A percentile compares a stretch with the other conserved stretches of the same genome.
These are phyloP conservation scores for Thielaviopsis musarum DNA, from an alignment of 2,329 filamentous ascomycete genomes.

Conservation along the genomic window DNA sequence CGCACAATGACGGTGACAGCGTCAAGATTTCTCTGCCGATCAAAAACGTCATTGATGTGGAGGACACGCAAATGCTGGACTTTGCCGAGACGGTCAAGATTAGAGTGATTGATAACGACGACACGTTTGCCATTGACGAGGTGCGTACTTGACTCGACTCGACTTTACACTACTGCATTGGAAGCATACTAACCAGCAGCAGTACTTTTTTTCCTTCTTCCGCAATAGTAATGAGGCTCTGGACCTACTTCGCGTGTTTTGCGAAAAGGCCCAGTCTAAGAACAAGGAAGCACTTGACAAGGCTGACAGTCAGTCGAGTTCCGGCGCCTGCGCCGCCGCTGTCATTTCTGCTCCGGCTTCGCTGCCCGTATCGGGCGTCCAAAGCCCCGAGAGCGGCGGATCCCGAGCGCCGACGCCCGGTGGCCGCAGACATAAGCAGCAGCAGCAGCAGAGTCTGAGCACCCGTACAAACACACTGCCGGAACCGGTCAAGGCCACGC, in stretches of 20 bases:
- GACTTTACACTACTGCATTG: too few species aligned
- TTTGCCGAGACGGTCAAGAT: conserved; percentile 91
- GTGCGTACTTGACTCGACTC: too few species aligned
- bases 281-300: conserved; percentile 9
- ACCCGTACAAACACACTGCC: conserved; percentile 27
- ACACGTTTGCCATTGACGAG: conserved; percentile 91
- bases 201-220: conserved; percentile 97
- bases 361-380: background rate
- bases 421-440: conserved; percentile 11
- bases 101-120: conserved; percentile 79
- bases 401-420: background rate
- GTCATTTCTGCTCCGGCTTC: background rate
- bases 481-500: conserved; percentile 44
- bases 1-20: conserved; percentile 90
- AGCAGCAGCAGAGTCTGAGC: conserved; percentile 14
- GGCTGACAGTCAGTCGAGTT: conserved; percentile 1
- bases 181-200: background rate
- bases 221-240: conserved; percentile 70
- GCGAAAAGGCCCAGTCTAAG: conserved; percentile 31
- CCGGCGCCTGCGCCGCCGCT: background rate
- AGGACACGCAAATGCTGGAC: conserved; percentile 78
- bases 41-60: conserved; percentile 77
- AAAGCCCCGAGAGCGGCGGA: background rate
- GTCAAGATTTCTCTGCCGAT: conserved; percentile 91
- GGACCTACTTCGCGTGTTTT: conserved; percentile 54